Evolutionary conservation across 306 rosid genomes (phyloP).

Genomic region (Glycine tomentella): DNA sequence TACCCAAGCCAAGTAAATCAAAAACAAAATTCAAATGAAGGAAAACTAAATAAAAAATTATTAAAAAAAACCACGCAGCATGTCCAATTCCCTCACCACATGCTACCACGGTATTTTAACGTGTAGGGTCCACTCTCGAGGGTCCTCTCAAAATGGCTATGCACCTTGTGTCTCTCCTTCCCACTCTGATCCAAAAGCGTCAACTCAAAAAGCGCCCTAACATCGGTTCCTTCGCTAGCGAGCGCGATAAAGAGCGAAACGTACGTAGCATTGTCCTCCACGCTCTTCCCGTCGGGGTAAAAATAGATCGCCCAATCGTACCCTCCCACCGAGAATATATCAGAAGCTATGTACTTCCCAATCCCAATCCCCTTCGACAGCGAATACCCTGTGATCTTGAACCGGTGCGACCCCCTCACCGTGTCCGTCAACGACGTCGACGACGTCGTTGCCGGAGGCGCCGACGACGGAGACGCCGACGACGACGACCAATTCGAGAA

Average conservation of each 20-base stretch:
- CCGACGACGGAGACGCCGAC: constrained; percentile 45
- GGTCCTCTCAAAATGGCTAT: constrained; percentile 88
- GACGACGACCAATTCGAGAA: constrained; percentile 51
- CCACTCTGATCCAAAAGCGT: constrained; percentile 97
- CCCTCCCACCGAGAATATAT: constrained; percentile 82
- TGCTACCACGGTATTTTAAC: constrained; percentile 90
- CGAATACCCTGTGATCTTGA: constrained; percentile 81
- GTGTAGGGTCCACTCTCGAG: constrained; percentile 91
- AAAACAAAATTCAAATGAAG: too few relatives aligned
- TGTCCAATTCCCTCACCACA: constrained; percentile 69
- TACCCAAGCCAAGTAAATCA: background rate
- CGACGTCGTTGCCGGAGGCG: constrained; percentile 67
- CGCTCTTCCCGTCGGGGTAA: constrained; percentile 90
- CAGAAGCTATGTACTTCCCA: constrained; percentile 81
- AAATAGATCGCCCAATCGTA: constrained; percentile 91
- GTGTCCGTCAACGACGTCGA: constrained; percentile 81
- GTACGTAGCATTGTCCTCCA: constrained; percentile 79
- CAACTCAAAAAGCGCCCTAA: constrained; percentile 85
- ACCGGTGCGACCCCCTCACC: constrained; percentile 77
- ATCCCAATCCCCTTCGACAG: constrained; percentile 79
- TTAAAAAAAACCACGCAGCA: background rate
- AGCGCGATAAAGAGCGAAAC: constrained; percentile 91
- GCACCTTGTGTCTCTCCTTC: constrained; percentile 88
- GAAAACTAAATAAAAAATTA: too few relatives aligned
- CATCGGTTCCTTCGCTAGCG: constrained; percentile 92